phyloP scores from a whole-genome alignment of 495 filamentous ascomycete genomes.

The Penicillium mononematosum region DNA sequence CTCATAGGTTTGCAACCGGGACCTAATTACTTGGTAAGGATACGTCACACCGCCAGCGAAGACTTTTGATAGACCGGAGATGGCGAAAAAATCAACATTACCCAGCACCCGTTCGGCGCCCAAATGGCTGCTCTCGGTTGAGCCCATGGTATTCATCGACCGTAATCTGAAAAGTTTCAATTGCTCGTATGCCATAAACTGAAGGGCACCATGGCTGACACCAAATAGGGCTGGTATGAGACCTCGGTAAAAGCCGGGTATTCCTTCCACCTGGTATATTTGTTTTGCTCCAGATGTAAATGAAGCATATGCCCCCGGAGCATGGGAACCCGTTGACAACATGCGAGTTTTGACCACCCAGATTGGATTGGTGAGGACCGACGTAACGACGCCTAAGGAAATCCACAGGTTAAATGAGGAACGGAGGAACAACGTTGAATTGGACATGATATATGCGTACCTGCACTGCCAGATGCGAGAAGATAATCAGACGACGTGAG shows the following conservation, averaged over 20 bases:
- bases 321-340: constrained; percentile 72
- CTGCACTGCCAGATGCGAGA: constrained; percentile 72
- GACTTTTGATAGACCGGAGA: constrained; percentile 81
- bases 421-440: background rate
- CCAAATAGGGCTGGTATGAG: constrained; percentile 80
- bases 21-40: constrained; percentile 88
- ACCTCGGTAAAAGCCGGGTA: constrained; percentile 78
- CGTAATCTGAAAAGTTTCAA: constrained; percentile 61
- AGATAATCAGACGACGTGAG: constrained; percentile 81
- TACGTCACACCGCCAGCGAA: constrained; percentile 86
- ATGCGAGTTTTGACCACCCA: constrained; percentile 99
- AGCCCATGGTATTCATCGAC: constrained; percentile 2
- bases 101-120: constrained; percentile 45
- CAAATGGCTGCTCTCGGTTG: constrained; percentile 7
- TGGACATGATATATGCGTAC: constrained; percentile 35
- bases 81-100: constrained; percentile 72
- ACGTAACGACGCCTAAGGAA: constrained; percentile 59
- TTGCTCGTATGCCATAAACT: constrained; percentile 94
- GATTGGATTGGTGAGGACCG: constrained; percentile 87
- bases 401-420: background rate
- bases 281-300: constrained; percentile 65
- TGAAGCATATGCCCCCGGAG: constrained; percentile 78
- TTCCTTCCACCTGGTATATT: constrained; percentile 67
- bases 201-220: constrained; percentile 91
- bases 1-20: constrained; percentile 84